Conservation (phyloP, 345 rosid genomes). For the Gossypium raimondii region DNA sequence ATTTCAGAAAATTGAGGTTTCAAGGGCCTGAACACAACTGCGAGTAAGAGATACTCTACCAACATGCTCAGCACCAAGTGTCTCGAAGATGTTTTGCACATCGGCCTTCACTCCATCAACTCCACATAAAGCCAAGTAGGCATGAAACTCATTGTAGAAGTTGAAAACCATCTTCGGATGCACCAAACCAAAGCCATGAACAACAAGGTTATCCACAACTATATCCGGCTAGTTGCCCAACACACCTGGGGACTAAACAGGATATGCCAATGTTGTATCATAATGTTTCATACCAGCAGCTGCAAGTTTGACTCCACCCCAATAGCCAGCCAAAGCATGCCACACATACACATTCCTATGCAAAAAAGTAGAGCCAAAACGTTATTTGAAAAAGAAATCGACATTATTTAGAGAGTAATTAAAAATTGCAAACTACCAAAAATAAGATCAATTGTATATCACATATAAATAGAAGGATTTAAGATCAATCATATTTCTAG, state of each 20-base stretch:
- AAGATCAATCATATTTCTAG: not conserved
- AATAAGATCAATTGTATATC: not conserved
- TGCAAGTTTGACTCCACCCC: slow-evolving; percentile 97
- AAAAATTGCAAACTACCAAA: not conserved
- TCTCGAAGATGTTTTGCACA: slow-evolving; percentile 88
- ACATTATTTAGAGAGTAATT: not conserved
- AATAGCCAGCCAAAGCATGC: slow-evolving; percentile 97
- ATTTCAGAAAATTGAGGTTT: slow-evolving; percentile 76
- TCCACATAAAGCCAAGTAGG: slow-evolving; percentile 86
- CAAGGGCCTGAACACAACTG: slow-evolving; percentile 77
- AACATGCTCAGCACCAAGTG: slow-evolving; percentile 89
- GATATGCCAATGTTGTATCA: slow-evolving; percentile 81
- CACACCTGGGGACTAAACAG: slow-evolving; percentile 78
- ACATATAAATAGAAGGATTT: too few species aligned
- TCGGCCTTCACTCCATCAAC: slow-evolving; percentile 96
- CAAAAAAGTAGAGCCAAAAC: not conserved
- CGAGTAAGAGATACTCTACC: slow-evolving; percentile 91
- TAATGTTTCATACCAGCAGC: slow-evolving; percentile 92
- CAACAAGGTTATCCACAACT: slow-evolving; percentile 82
- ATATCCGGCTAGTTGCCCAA: slow-evolving; percentile 84
- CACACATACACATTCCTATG: slow-evolving; percentile 77
- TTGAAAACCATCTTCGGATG: slow-evolving; percentile 82
- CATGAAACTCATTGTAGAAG: slow-evolving; percentile 94
- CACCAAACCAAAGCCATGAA: slow-evolving; percentile 89
- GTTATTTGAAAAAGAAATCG: not conserved